Base-by-base conservation (phyloP, 768 basidiomycete species). In the Trametes cubensis region DNA sequence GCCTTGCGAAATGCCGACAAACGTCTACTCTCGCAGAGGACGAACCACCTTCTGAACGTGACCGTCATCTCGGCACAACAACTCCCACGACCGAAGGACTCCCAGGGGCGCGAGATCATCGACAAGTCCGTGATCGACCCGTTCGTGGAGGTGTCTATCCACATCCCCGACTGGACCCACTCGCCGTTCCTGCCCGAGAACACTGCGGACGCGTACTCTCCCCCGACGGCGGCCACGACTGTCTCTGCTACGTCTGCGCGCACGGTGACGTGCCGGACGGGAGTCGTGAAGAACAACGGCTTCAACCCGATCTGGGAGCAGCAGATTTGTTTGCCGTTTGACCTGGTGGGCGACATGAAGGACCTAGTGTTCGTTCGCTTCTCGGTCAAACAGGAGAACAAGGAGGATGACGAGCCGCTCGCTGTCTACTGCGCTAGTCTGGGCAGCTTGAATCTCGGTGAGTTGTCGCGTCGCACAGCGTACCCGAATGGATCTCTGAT, bases 281-380 rank as follows among this genome's bases (percentile, higher is more conserved):
- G 74, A 21, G 77, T 81, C 0, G 85, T 95, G 58, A 86, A 84
- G 75, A 89, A 92, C 72, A 95, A 95, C 70, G 93, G 95, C 0
- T 95, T 96, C 78, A 97, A 97, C 73, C 96, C 96, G 0, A 76
- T 85, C 1, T 98, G 95, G 92, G 81, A 92, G 64, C 85, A 94
- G 68, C 71, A 72, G 41, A 74, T 95, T 25, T 73, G 75, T 20
- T 73, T 95, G 21, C 86, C 87, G n/a, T 95, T 95, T 69, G 84
- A 86, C 52, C 87, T 88, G 66, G 80, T 89, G 28, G 85, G 88
- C 0, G 83, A 81, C 61, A 92, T 95, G 89, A 78, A 77, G 61
- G 92, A 95, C 30, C 79, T 98, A 25, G 83, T 93, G 34, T 98
- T 98, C 73, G 83, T 97, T 26, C 80, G 86, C 56, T 87, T 98